Evolutionary conservation across 163 green algal species (phyloP).

Genomic region (Botryococcus braunii): DNA sequence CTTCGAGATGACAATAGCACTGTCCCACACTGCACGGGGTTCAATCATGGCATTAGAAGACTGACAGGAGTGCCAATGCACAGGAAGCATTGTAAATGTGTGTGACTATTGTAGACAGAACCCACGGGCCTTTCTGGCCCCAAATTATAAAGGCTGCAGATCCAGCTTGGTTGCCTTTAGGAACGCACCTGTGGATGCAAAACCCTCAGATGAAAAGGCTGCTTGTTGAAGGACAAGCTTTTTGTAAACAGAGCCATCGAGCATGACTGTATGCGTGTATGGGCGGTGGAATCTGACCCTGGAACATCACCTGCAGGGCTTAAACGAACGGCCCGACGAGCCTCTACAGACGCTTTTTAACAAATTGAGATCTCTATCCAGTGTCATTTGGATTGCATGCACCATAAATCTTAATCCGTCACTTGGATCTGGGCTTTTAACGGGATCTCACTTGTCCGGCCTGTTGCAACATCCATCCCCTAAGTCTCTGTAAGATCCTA

Average conservation of each 20-base stretch:
- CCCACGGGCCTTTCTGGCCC: neutral
- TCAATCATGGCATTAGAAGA: neutral
- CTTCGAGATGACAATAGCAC: constrained; percentile 46
- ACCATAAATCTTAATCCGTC: too few species aligned
- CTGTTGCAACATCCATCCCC: neutral
- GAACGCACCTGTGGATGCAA: constrained; percentile 43
- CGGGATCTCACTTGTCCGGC: constrained; percentile 27
- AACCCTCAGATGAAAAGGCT: constrained; percentile 33
- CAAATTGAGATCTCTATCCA: neutral
- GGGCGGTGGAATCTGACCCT: constrained; percentile 33
- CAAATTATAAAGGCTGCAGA: neutral
- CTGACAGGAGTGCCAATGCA: neutral
- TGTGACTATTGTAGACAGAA: neutral
- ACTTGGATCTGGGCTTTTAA: too few species aligned
- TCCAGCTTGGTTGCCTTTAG: too few species aligned
- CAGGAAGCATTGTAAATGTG: neutral
- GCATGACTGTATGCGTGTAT: constrained; percentile 25
- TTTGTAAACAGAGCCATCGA: neutral
- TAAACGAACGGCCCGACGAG: neutral
- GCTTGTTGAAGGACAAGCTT: constrained; percentile 30
- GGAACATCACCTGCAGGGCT: neutral
- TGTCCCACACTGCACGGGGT: constrained; percentile 39
- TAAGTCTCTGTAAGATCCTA: too few species aligned
- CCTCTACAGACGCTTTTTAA: neutral
- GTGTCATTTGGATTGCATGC: neutral